phyloP scores from a whole-genome alignment of 768 basidiomycete genomes.

The Suillus subalutaceus region DNA sequence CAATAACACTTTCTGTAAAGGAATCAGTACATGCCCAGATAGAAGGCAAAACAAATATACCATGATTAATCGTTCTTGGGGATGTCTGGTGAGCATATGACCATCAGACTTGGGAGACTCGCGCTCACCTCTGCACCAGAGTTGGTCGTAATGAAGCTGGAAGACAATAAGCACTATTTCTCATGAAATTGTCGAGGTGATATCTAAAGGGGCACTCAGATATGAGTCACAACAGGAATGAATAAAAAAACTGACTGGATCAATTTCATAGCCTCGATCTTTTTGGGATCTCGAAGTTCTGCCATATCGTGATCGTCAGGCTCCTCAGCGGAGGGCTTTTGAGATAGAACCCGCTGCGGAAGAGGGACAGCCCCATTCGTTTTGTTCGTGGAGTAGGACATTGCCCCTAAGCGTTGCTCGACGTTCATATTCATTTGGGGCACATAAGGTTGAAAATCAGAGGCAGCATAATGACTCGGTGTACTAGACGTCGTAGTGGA shows the following conservation, averaged over 20 bases:
- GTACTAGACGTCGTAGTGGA: conserved; percentile 45
- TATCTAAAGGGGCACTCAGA: conserved; percentile 51
- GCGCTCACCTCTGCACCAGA: conserved; percentile 73
- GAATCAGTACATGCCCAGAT: conserved; percentile 16
- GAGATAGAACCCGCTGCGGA: conserved; percentile 28
- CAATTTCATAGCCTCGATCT: conserved; percentile 79
- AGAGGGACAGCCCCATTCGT: conserved; percentile 21
- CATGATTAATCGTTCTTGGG: conserved; percentile 79
- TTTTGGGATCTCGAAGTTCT: conserved; percentile 60
- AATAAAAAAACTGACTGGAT: conserved; percentile 58
- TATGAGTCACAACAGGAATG: conserved; percentile 2
- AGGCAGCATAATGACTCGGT: conserved; percentile 46
- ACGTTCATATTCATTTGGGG: conserved; percentile 59
- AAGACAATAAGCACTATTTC: conserved; percentile 84
- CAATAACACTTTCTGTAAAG: conserved; percentile 81
- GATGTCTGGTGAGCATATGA: conserved; percentile 9
- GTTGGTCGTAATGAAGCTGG: conserved; percentile 89
- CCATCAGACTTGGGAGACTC: not conserved
- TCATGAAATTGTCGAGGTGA: conserved; percentile 87
- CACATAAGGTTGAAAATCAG: conserved; percentile 49
- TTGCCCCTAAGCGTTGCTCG: conserved; percentile 53
- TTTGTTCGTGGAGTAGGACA: conserved; percentile 49
- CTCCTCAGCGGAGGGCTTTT: conserved; percentile 37
- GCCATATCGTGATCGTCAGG: conserved; percentile 58
- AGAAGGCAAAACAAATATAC: conserved; percentile 40